A percentile compares a stretch with the other conserved stretches of the same genome.
phyloP scores from a whole-genome alignment of 1,284 basidiomycete genomes.

The Tranzscheliella williamsii region DNA sequence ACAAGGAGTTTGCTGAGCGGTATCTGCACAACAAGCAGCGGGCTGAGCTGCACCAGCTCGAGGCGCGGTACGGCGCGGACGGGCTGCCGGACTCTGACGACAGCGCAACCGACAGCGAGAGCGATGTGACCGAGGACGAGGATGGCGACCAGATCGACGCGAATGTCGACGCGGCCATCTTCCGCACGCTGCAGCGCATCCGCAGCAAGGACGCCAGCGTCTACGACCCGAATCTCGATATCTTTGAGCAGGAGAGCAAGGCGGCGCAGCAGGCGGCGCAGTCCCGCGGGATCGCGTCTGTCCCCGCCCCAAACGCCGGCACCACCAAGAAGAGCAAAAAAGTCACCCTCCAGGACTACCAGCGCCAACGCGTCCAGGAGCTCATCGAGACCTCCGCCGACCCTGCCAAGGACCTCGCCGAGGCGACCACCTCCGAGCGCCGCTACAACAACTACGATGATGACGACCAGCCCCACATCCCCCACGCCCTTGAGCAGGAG shows the following conservation, averaged over 20 bases:
- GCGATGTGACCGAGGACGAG: constrained; percentile 84
- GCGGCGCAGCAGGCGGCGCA: constrained; percentile 18
- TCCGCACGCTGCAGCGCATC: constrained; percentile 86
- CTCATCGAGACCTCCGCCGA: constrained; percentile 50
- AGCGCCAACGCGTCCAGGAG: constrained; percentile 53
- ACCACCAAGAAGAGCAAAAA: constrained; percentile 44
- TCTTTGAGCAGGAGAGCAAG: constrained; percentile 50
- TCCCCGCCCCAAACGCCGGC: constrained; percentile 3
- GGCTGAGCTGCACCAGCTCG: constrained; percentile 50
- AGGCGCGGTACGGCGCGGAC: constrained; percentile 44
- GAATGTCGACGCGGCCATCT: constrained; percentile 89
- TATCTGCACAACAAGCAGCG: constrained; percentile 58
- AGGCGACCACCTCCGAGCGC: constrained; percentile 46
- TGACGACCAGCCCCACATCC: constrained; percentile 67
- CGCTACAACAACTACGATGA: constrained; percentile 52
- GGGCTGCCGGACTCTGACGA: constrained; percentile 21
- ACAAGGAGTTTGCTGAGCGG: constrained; percentile 54
- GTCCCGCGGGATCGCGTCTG: constrained; percentile 3
- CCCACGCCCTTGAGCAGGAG: constrained; percentile 79
- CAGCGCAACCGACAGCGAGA: constrained; percentile 38
- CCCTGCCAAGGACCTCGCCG: constrained; percentile 54
- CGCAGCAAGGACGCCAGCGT: constrained; percentile 80
- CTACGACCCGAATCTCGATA: constrained; percentile 67
- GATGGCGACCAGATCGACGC: constrained; percentile 94
- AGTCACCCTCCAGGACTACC: constrained; percentile 57